A percentile compares a stretch with the other conserved stretches of the same genome.
Evolutionary conservation across 371 early-diverging fungal genomes (phyloP).

Genomic region (Nematocida sp.): DNA sequence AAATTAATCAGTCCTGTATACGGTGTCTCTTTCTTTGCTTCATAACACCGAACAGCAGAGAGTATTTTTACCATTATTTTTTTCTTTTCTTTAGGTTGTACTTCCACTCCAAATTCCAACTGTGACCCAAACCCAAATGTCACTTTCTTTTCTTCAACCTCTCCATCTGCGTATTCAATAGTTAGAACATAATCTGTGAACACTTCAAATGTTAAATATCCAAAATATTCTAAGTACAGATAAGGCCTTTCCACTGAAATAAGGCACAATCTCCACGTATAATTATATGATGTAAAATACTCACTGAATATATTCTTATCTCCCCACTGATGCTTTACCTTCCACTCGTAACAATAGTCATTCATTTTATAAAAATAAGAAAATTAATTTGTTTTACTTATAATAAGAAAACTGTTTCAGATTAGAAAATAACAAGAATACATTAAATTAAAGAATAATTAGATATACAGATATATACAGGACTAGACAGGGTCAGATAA

Average conservation of each 20-base stretch:
- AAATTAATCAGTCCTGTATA: slow-evolving; percentile 90
- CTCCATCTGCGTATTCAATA: slow-evolving; percentile 49
- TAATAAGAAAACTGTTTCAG: background rate
- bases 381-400: slow-evolving; percentile 15
- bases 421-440: background rate
- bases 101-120: slow-evolving; percentile 40
- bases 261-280: slow-evolving; percentile 38
- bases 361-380: slow-evolving; percentile 40
- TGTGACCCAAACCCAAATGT: slow-evolving; percentile 55
- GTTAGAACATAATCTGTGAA: slow-evolving; percentile 40
- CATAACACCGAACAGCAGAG: slow-evolving; percentile 48
- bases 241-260: slow-evolving; percentile 26
- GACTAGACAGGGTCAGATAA: too few species aligned
- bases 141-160: slow-evolving; percentile 34
- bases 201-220: slow-evolving; percentile 55
- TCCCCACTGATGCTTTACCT: slow-evolving; percentile 48
- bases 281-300: slow-evolving; percentile 46
- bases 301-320: slow-evolving; percentile 50
- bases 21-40: slow-evolving; percentile 73
- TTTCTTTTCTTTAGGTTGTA: slow-evolving; percentile 31
- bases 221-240: slow-evolving; percentile 52
- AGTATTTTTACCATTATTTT: slow-evolving; percentile 26
- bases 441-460: too few species aligned
- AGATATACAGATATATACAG: too few species aligned
- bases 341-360: slow-evolving; percentile 40